phyloP scores from a whole-genome alignment of 108 stramenopile genomes.

The Skeletonema costatum region DNA sequence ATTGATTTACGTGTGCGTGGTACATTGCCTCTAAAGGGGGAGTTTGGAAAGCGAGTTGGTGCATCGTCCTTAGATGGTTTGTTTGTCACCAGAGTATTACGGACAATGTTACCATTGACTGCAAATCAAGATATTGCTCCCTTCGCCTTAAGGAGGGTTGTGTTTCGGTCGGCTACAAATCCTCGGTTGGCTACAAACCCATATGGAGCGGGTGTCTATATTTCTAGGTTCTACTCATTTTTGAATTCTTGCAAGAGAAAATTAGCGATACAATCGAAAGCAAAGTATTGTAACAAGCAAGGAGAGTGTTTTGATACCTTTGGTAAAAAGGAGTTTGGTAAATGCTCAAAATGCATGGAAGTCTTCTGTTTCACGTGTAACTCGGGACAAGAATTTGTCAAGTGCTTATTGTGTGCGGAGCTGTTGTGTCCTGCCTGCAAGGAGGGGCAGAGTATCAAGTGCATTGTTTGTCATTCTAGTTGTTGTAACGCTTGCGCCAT shows the following conservation, averaged over 20 bases:
- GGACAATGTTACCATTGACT: constrained; percentile 1
- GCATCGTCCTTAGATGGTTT: not conserved
- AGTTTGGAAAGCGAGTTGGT: not conserved
- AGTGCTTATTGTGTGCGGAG: not conserved
- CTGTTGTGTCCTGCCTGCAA: constrained; percentile 3
- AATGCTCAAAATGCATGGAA: constrained; percentile 9
- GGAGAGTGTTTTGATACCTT: not conserved
- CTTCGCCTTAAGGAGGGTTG: not conserved
- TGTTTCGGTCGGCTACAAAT: not conserved
- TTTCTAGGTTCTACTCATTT: not conserved
- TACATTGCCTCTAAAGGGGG: constrained; percentile 6
- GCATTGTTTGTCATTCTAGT: constrained; percentile 2
- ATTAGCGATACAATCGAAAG: not conserved
- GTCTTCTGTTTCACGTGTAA: not conserved
- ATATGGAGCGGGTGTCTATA: not conserved
- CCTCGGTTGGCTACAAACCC: not conserved
- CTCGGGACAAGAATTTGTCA: not conserved
- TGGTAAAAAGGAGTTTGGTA: not conserved
- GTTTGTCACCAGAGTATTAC: not conserved
- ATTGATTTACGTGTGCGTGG: constrained; percentile 25
- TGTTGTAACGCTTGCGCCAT: constrained; percentile 13
- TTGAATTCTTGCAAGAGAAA: not conserved
- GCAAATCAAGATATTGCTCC: not conserved
- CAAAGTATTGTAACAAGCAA: not conserved
- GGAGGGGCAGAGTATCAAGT: not conserved